These are phyloP conservation scores for Castanospermum australe DNA, from an alignment of 306 rosid species.

Conservation along the genomic window DNA sequence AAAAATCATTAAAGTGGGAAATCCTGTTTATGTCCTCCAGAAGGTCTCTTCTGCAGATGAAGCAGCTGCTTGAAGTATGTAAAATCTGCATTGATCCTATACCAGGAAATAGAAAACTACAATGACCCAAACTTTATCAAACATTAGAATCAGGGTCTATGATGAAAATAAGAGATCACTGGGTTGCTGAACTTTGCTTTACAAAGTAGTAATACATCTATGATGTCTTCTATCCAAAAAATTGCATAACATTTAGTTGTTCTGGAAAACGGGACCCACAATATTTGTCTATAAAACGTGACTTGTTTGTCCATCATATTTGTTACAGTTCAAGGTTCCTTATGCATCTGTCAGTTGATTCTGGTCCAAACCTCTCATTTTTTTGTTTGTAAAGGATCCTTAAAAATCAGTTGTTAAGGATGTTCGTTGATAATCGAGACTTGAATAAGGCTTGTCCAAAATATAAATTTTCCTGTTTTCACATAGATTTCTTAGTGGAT, in stretches of 20 bases:
- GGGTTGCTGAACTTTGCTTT: background rate
- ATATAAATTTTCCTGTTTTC: background rate
- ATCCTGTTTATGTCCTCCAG: constrained; percentile 51
- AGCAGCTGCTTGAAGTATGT: constrained; percentile 64
- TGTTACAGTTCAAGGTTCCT: too few relatives aligned
- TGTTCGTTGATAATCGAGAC: background rate
- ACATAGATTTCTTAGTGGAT: background rate
- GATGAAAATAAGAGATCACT: background rate
- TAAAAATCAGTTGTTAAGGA: too few relatives aligned
- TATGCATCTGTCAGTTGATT: too few relatives aligned
- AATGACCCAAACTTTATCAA: background rate
- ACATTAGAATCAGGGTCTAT: background rate
- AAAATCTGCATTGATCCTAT: background rate
- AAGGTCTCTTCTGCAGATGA: constrained; percentile 58
- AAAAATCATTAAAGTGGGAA: constrained; percentile 53
- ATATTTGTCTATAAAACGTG: too few relatives aligned
- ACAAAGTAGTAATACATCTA: background rate
- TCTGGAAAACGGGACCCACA: background rate
- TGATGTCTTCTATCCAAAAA: background rate
- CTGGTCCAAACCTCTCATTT: too few relatives aligned
- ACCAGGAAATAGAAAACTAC: background rate
- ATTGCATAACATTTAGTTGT: background rate
- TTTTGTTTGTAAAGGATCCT: too few relatives aligned
- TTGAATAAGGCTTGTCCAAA: background rate
- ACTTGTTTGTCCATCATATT: too few relatives aligned